Percentiles rank a stretch among this genome's conserved stretches.
Conservation (phyloP, 164 flowering plant species). For the Magnolia sinica region DNA sequence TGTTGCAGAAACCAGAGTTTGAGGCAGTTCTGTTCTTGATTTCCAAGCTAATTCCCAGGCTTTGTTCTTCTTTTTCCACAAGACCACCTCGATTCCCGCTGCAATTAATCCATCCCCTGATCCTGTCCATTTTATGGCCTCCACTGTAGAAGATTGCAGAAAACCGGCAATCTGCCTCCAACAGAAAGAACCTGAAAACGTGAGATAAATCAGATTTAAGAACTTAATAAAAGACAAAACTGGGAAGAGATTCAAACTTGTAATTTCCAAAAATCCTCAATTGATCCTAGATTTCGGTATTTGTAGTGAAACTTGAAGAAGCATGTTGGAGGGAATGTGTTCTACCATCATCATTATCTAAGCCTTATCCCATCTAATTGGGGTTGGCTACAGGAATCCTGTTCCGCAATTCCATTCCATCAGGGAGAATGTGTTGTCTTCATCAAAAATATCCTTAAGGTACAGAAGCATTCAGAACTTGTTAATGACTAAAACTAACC, state of each 20-base stretch:
- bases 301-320: not conserved
- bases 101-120: conserved; percentile 91
- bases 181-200: conserved; percentile 85
- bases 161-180: conserved; percentile 89
- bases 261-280: not conserved
- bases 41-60: conserved; percentile 91
- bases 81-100: conserved; percentile 69
- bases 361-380: too few species aligned
- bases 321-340: not conserved
- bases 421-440: not conserved
- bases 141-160: conserved; percentile 58
- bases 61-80: conserved; percentile 63
- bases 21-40: conserved; percentile 53
- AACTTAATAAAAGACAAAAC: not conserved
- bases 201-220: conserved; percentile 30
- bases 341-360: not conserved
- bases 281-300: not conserved
- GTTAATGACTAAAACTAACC: too few species aligned
- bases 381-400: too few species aligned
- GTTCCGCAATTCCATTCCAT: not conserved
- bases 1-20: conserved; percentile 70
- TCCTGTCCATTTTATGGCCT: conserved; percentile 82
- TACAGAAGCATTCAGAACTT: too few species aligned
- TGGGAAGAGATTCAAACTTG: not conserved
- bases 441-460: too few species aligned